Evolutionary conservation across 495 filamentous ascomycete genomes (phyloP), one percentile per base, ranked within the genome.

Genomic region (Trichoderma virens): DNA sequence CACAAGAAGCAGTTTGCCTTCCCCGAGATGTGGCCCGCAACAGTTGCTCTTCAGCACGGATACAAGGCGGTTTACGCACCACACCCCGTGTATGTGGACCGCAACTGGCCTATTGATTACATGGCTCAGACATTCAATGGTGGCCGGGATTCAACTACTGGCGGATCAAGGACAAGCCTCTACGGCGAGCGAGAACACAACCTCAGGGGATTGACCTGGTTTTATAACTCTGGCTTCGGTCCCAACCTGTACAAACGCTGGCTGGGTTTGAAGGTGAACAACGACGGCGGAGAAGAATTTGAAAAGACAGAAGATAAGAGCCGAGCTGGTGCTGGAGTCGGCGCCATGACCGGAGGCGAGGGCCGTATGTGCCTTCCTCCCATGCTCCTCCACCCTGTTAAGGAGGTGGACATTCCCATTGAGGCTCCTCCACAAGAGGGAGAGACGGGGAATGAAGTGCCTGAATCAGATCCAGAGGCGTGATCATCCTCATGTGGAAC

Each of bases 11-110:
- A 93, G 75, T 88, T 88, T 67, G 93, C 94, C 76, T 98, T 96
- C 78, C 89, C 90, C 0, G 94, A 98, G 74, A 97, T 97, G 92
- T 97, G 90, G 90, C 89, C 93, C 0, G 88, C 88, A 20, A 90
- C 89, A 0, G 82, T 86, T 5, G 90, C 93, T 8, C 80, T 98
- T 3, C 95, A 98, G 62, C 94, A 98, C 71, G 94, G 94, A 13
- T 86, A 91, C 79, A 98, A 98, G 76, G 94, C 91, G 56, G 94
- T 98, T 27, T 97, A 87, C 69, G 91, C 88, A 14, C 94, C 94
- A 1, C 94, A 98, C 71, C 91, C 93, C 0, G 81, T 96, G 41
- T 97, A 89, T 72, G 84, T 98, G 27, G 94, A 98, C 72, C 89
- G 94, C 54, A 80, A 83, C 60, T 98, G 94, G 94, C 94, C 94